Evolutionary conservation across 495 filamentous ascomycete species (phyloP).

Genomic region (Penicillium daleae): DNA sequence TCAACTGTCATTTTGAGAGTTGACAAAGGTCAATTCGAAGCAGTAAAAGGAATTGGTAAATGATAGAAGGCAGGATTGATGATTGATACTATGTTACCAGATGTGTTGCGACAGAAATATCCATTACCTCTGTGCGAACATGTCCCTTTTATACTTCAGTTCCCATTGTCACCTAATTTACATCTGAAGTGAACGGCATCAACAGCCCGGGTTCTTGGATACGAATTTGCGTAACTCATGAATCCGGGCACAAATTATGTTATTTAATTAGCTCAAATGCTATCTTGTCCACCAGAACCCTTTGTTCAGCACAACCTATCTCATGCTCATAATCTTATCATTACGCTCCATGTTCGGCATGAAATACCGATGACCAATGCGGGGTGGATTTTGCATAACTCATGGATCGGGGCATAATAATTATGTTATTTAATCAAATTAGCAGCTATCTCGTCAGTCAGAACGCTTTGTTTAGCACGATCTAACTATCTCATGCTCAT

Average conservation of each 20-base stretch:
- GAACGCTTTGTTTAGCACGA: not conserved
- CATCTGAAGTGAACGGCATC: not conserved
- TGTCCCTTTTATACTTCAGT: not conserved
- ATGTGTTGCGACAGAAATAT: not conserved
- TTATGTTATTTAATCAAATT: not conserved
- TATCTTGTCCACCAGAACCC: not conserved
- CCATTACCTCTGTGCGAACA: not conserved
- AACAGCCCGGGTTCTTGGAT: not conserved
- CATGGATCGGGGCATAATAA: not conserved
- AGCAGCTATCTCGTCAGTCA: not conserved
- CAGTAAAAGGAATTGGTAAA: not conserved
- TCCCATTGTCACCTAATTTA: not conserved
- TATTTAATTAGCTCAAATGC: not conserved
- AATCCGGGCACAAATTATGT: not conserved
- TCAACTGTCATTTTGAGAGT: not conserved
- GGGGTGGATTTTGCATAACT: not conserved
- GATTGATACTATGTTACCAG: not conserved
- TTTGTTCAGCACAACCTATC: no score
- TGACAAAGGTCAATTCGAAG: not conserved
- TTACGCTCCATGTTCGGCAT: not conserved
- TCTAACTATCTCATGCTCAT: not conserved
- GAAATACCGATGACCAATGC: constrained; percentile 7
- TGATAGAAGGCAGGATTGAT: not conserved
- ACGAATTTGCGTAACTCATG: not conserved
- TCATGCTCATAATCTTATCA: not conserved